These are phyloP conservation scores for Fusarium ramigenum DNA, from an alignment of 2,329 filamentous ascomycete genomes.

Conservation along the genomic window DNA sequence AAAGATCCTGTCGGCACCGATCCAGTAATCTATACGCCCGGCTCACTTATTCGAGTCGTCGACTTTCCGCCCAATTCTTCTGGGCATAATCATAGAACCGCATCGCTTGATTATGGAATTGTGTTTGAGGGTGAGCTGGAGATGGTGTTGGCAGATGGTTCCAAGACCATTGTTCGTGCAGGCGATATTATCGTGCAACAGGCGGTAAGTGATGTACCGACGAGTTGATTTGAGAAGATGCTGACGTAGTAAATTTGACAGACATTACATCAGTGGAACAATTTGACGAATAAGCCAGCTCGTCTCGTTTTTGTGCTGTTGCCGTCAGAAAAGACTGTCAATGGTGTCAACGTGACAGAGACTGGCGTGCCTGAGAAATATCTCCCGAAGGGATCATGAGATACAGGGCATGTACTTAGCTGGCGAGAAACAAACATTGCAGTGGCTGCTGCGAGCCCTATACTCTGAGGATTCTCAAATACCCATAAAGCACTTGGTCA, in stretches of 20 bases:
- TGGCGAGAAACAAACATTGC: background rate
- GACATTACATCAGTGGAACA: background rate
- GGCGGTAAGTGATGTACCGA: background rate
- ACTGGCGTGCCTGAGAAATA: background rate
- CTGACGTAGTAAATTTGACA: background rate
- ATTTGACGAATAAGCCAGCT: background rate
- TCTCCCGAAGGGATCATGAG: background rate
- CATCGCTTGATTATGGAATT: slow-evolving; percentile 3
- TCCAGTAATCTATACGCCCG: background rate
- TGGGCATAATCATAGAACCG: background rate
- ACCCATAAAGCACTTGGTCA: too few relatives aligned
- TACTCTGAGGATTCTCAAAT: too few relatives aligned
- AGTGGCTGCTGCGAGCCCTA: rapidly evolving
- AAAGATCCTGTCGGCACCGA: background rate
- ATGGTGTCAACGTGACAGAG: background rate
- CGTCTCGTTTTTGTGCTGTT: background rate
- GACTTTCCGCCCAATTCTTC: background rate
- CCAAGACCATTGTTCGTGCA: background rate
- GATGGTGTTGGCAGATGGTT: background rate
- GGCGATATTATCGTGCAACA: background rate
- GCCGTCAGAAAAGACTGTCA: background rate
- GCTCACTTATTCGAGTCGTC: background rate
- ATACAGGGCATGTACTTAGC: background rate
- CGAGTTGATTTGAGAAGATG: rapidly evolving
- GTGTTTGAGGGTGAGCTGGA: background rate